Evolutionary conservation across 768 basidiomycete genomes (phyloP).

Genomic region (Lentinula lateritia): DNA sequence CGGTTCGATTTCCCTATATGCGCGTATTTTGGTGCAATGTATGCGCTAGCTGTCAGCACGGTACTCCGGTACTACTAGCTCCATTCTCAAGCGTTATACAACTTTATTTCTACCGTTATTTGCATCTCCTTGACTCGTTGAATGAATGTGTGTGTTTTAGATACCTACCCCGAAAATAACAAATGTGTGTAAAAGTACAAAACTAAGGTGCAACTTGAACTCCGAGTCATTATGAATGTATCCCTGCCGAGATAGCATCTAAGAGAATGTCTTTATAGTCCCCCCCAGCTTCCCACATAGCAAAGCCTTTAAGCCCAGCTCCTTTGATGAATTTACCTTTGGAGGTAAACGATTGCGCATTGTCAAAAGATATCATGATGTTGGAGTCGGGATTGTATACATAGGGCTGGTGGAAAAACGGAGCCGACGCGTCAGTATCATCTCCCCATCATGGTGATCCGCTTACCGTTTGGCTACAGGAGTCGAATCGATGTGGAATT

Average conservation of each 20-base stretch:
- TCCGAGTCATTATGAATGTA: background rate
- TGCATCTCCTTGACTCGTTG: too few relatives aligned
- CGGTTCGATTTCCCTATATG: too few relatives aligned
- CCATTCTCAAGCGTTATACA: too few relatives aligned
- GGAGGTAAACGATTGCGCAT: slow-evolving; percentile 38
- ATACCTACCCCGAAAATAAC: too few relatives aligned
- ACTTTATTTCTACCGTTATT: too few relatives aligned
- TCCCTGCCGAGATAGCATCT: slow-evolving; percentile 25
- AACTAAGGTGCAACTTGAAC: background rate
- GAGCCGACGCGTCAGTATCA: background rate
- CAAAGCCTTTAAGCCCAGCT: slow-evolving; percentile 50
- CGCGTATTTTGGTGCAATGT: too few relatives aligned
- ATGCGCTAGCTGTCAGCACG: too few relatives aligned
- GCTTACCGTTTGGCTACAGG: slow-evolving; percentile 65
- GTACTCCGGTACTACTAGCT: too few relatives aligned
- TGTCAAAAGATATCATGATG: slow-evolving; percentile 46
- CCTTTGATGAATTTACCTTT: slow-evolving; percentile 50
- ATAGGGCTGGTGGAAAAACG: slow-evolving; percentile 29
- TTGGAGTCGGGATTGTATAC: slow-evolving; percentile 36
- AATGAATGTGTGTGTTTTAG: too few relatives aligned
- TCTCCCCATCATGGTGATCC: background rate
- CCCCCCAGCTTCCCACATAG: slow-evolving; percentile 70
- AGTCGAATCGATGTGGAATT: slow-evolving; percentile 51
- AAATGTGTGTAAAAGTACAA: background rate
- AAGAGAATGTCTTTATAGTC: slow-evolving; percentile 47